phyloP scores from a whole-genome alignment of 257 asterid genomes.

The Solanum acaule region DNA sequence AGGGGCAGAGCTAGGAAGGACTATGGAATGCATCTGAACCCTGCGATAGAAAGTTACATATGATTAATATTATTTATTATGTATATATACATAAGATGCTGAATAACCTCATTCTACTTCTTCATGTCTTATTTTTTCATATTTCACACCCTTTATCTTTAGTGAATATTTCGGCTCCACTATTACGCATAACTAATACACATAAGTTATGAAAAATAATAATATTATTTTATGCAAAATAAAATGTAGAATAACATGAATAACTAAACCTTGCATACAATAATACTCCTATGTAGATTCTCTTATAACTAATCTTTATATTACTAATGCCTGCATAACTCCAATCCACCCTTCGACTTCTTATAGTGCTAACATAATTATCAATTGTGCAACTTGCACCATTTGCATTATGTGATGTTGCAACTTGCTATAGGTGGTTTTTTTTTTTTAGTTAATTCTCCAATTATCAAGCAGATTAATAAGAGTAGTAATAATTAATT shows the following conservation, averaged over 20 bases:
- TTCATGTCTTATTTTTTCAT: too few relatives aligned
- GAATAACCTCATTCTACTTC: not conserved
- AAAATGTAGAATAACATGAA: too few relatives aligned
- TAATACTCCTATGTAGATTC: too few relatives aligned
- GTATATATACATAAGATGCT: not conserved
- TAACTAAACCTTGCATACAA: too few relatives aligned
- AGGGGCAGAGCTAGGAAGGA: not conserved
- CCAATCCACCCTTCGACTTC: not conserved
- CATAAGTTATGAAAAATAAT: too few relatives aligned
- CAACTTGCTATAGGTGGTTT: not conserved
- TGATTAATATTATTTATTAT: not conserved
- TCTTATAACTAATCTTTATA: not conserved
- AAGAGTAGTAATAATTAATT: not conserved
- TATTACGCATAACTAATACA: not conserved
- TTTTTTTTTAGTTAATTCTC: not conserved
- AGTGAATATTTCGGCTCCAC: not conserved
- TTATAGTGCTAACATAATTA: not conserved
- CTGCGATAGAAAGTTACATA: not conserved
- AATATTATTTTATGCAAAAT: too few relatives aligned
- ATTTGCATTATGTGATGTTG: not conserved
- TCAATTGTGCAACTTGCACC: not conserved
- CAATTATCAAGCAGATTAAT: not conserved
- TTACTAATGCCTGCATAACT: too few relatives aligned
- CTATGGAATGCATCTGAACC: not conserved
- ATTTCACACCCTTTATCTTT: too few relatives aligned